These are phyloP conservation scores for Daldinia concentrica DNA, from an alignment of 495 filamentous ascomycete species.

Conservation along the genomic window DNA sequence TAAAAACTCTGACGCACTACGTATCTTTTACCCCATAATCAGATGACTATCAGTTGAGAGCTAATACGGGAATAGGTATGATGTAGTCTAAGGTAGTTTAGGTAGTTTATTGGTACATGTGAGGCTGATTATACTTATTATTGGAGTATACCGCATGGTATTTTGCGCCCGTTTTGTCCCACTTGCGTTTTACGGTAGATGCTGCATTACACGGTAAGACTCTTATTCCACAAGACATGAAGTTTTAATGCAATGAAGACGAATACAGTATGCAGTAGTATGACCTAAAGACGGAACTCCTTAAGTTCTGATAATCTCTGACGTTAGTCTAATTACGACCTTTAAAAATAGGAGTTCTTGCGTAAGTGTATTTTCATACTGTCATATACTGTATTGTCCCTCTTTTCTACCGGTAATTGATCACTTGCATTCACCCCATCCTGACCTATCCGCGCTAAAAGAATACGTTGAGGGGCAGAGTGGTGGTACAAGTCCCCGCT, in stretches of 20 bases:
- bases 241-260: too few species aligned
- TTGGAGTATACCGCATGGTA: not conserved
- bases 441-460: constrained; percentile 29
- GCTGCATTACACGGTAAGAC: not conserved
- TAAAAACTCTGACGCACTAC: constrained; percentile 32
- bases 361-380: not conserved
- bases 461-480: constrained; percentile 18
- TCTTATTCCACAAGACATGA: too few species aligned
- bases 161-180: not conserved
- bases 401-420: constrained; percentile 25
- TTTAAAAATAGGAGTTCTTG: too few species aligned
- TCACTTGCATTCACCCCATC: constrained; percentile 32
- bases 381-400: not conserved
- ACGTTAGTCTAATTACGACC: too few species aligned
- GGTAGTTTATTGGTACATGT: constrained; percentile 4
- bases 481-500: constrained; percentile 3
- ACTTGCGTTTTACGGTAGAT: not conserved
- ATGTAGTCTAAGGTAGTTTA: constrained; percentile 10
- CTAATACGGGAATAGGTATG: constrained; percentile 26
- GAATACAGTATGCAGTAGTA: too few species aligned
- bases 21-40: constrained; percentile 12
- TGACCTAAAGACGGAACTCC: too few species aligned
- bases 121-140: constrained; percentile 34
- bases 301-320: too few species aligned
- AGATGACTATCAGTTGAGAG: constrained; percentile 18